Evolutionary conservation across 2,329 filamentous ascomycete genomes (phyloP), one percentile per base, ranked within the genome.

Genomic region (Ceratocystis smalleyi): DNA sequence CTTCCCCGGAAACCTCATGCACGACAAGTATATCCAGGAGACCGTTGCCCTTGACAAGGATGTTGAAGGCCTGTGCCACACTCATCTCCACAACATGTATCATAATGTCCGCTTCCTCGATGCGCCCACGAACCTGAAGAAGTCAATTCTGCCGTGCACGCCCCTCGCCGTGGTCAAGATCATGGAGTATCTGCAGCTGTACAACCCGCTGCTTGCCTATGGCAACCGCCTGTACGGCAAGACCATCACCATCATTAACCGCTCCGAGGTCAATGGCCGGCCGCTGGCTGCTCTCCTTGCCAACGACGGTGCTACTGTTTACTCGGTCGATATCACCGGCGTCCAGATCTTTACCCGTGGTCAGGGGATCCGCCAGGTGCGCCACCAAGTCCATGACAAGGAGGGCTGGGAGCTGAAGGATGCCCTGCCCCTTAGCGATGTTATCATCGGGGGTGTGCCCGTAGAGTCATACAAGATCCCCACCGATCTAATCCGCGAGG

Each of bases 11-110:
- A 88, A 91, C 77, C 87, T 86, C 62, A 82, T 84, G 32, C 90
- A 96, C 75, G 94, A 99, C 75, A 88, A 89, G 74, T 97, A 97
- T 75, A 84, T 99, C 69, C 92, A 97, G 77, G 91, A 96, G 77
- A 89, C 95, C 2, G 91, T 96, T 65, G 85, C 89, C 65, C 81
- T 96, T 54, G 77, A 82, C 74, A 97, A 99, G 76, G 94, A 99
- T 71, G 92, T 99, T 69, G 94, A 99, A 75, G 94, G 94, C 43
- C 83, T 99, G 66, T 90, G 87, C 70, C 92, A 96, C 76, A 86
- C 86, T 72, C 91, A 97, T 77, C 87, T 97, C 72, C 91, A 92
- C 83, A 99, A 99, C 81, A 96, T 99, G 91, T 99, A 97, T 77
- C 89, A 96, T 79, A 99, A 99, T 77, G 84, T 95, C 71, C 89